Percentiles rank a stretch among this genome's conserved stretches.
These are phyloP conservation scores for Phytophthora fragariae DNA, from an alignment of 352 stramenopile genomes.

Conservation along the genomic window DNA sequence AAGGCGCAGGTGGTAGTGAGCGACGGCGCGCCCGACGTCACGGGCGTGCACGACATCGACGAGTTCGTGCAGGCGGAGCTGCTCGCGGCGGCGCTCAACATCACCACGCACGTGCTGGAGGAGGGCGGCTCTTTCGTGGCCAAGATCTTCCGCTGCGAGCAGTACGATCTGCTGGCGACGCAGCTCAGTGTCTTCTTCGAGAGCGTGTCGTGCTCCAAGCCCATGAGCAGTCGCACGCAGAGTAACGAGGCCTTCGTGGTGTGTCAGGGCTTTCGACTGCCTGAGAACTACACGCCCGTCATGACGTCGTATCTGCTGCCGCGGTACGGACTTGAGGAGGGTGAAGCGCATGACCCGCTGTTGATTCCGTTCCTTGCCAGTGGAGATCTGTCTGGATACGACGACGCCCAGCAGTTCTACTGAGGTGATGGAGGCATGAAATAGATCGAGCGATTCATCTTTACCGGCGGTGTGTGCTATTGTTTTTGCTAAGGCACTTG, in stretches of 20 bases:
- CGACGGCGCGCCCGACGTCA: slow-evolving; percentile 99
- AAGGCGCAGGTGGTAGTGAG: slow-evolving; percentile 98
- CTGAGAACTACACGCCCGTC: slow-evolving; percentile 79
- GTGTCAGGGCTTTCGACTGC: slow-evolving; percentile 93
- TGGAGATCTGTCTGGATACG: slow-evolving; percentile 94
- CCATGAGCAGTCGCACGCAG: slow-evolving; percentile 95
- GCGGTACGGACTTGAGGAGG: slow-evolving; percentile 59
- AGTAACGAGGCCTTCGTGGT: slow-evolving; percentile 98
- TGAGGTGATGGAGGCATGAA: slow-evolving; percentile 25
- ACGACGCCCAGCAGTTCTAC: slow-evolving; percentile 68
- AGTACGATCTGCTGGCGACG: slow-evolving; percentile 96
- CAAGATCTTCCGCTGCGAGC: slow-evolving; percentile 99
- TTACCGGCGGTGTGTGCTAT: slow-evolving; percentile 3
- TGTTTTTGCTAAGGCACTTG: slow-evolving; percentile 31
- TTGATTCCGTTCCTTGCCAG: slow-evolving; percentile 94
- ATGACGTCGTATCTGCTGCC: slow-evolving; percentile 88
- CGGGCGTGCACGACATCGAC: slow-evolving; percentile 99
- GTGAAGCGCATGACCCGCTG: slow-evolving; percentile 60
- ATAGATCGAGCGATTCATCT: slow-evolving; percentile 28
- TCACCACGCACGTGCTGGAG: slow-evolving; percentile 96
- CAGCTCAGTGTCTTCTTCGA: slow-evolving; percentile 97
- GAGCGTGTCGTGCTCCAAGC: slow-evolving; percentile 97
- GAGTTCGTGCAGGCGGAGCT: slow-evolving; percentile 98
- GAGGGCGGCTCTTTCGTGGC: slow-evolving; percentile 97
- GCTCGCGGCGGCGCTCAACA: slow-evolving; percentile 97